These are phyloP conservation scores for Exophiala sideris DNA, from an alignment of 2,329 filamentous ascomycete species.

Conservation along the genomic window DNA sequence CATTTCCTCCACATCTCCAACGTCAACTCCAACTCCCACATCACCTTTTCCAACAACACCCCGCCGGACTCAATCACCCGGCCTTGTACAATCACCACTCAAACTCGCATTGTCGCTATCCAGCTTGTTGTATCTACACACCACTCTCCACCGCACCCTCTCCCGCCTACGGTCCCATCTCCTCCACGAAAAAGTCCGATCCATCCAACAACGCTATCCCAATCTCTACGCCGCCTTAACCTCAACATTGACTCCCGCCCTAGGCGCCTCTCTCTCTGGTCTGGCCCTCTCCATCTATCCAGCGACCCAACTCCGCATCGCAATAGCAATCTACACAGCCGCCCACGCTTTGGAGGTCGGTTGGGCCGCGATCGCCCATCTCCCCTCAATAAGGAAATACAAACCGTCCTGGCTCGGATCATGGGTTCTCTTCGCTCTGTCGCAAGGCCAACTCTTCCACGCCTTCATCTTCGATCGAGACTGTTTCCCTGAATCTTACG, in stretches of 20 bases:
- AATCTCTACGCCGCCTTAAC: slow-evolving; percentile 71
- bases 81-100: slow-evolving; percentile 57
- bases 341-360: slow-evolving; percentile 80
- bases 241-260: slow-evolving; percentile 76
- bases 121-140: slow-evolving; percentile 80
- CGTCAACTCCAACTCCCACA: too few species aligned
- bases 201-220: slow-evolving; percentile 81
- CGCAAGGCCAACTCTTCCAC: slow-evolving; percentile 72
- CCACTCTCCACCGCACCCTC: slow-evolving; percentile 87
- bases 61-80: too few species aligned
- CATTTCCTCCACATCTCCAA: too few species aligned
- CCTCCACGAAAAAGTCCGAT: slow-evolving; percentile 71
- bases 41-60: too few species aligned
- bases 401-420: slow-evolving; percentile 80
- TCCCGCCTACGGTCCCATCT: slow-evolving; percentile 73
- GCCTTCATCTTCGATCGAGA: slow-evolving; percentile 74
- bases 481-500: slow-evolving; percentile 63
- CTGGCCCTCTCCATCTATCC: slow-evolving; percentile 76
- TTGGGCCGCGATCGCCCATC: slow-evolving; percentile 78
- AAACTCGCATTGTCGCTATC: slow-evolving; percentile 80
- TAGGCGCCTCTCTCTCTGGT: slow-evolving; percentile 86
- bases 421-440: slow-evolving; percentile 75
- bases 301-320: slow-evolving; percentile 68
- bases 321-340: slow-evolving; percentile 75
- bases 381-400: slow-evolving; percentile 59